Conservation (phyloP, 768 basidiomycete genomes). For the Rhodocollybia butyracea region DNA sequence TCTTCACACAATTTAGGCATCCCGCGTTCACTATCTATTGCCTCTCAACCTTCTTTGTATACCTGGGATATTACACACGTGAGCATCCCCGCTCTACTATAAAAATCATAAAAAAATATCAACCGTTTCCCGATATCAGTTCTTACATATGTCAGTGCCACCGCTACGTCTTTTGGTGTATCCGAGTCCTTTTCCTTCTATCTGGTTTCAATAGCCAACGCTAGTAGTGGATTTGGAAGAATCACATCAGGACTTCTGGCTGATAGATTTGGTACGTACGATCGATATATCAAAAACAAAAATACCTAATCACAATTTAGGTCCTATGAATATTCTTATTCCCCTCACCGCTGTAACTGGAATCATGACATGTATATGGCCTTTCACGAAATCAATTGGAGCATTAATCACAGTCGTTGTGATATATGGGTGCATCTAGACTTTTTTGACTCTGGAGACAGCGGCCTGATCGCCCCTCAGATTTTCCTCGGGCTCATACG, state of each 20-base stretch:
- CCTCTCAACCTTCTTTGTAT: conserved; percentile 48
- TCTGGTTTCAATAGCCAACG: conserved; percentile 66
- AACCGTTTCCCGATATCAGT: conserved; percentile 37
- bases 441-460: neutral
- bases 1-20: conserved; percentile 40
- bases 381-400: conserved; percentile 26
- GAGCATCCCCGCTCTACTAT: conserved; percentile 11
- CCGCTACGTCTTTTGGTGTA: conserved; percentile 49
- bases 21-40: conserved; percentile 55
- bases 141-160: conserved; percentile 65
- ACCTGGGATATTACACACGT: conserved; percentile 72
- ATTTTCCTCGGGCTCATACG: conserved; percentile 32
- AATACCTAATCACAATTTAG: conserved; percentile 27
- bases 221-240: conserved; percentile 60
- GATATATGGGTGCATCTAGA: conserved; percentile 31
- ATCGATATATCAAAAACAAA: neutral
- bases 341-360: conserved; percentile 49
- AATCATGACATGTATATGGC: conserved; percentile 42
- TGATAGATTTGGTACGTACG: conserved; percentile 49
- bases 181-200: conserved; percentile 55
- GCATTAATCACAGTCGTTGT: conserved; percentile 30
- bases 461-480: conserved; percentile 12
- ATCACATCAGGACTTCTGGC: conserved; percentile 48
- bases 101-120: neutral
- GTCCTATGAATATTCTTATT: conserved; percentile 65